Conservation (phyloP, 2,329 filamentous ascomycete species). For the Clarireedia homoeocarpa region DNA sequence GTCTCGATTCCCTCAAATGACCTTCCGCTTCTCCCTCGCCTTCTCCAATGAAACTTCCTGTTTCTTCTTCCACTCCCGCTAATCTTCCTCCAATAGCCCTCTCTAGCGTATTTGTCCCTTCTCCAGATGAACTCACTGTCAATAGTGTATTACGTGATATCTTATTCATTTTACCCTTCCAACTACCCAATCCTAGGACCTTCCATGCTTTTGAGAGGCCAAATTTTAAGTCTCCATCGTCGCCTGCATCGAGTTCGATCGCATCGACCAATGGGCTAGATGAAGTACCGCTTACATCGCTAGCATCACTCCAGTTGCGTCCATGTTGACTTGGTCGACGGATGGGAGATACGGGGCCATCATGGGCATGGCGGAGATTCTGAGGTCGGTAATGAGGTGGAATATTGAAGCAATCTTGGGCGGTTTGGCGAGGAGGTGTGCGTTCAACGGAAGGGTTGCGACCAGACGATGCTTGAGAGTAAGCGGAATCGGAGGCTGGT, state of each 20-base stretch:
- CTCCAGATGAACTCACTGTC: neutral
- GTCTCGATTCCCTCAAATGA: neutral
- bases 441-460: conserved; percentile 3
- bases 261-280: neutral
- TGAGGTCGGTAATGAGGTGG: neutral
- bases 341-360: neutral
- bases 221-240: conserved; percentile 2
- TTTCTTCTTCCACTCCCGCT: conserved; percentile 3
- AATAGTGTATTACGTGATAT: neutral
- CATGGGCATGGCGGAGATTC: conserved; percentile 3
- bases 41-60: neutral
- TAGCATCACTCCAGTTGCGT: conserved; percentile 8
- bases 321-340: conserved; percentile 3
- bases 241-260: conserved; percentile 1
- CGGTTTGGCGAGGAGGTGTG: conserved; percentile 1
- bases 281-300: conserved; percentile 1
- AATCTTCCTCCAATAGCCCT: neutral
- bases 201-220: conserved; percentile 1
- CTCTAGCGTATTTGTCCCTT: neutral
- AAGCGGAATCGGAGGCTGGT: conserved; percentile 3
- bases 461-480: neutral
- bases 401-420: conserved; percentile 4
- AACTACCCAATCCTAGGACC: neutral
- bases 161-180: neutral
- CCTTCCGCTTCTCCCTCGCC: neutral